Evolutionary conservation across 129 eudicot species (phyloP), one percentile per base, ranked within the genome.

Genomic region (Silybum marianum): DNA sequence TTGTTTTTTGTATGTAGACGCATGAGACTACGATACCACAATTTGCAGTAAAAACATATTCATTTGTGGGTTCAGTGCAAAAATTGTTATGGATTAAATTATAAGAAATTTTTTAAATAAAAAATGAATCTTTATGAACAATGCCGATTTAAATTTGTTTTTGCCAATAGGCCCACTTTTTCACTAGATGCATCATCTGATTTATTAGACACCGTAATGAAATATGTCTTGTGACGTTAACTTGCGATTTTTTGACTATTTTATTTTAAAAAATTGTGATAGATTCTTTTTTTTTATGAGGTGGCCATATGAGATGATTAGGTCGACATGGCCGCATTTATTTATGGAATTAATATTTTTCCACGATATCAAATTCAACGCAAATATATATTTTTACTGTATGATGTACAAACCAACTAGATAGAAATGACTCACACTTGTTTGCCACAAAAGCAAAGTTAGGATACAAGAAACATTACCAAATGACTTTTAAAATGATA

Each of bases 391-490:
- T 58, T 58, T 18, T 7, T n/a, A 18, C 23, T 6, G 66, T 58
- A n/a, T 58, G 18, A 58, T 58, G 9, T 58, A 58, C 66, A 58
- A 58, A 58, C 9, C 66, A 58, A 58, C 67, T 23, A 48, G 30
- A 69, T 36, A 28, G 10, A 76, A 69, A 69, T 39, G 42, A 48
- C 40, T 11, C 76, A 69, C 74, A 32, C 26, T 6, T 32, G 74
- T 74, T 66, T 66, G 8, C 11, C 39, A 80, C 18, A 26, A 23
- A 73, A 12, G 23, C 62, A 22, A 74, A 75, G 32, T 60, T 26
- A 82, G 19, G 65, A 68, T 69, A 76, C 85, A 71, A 70, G 81
- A 76, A 28, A 25, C 25, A 60, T 19, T 60, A 70, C 28, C 25
- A 36, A 82, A 16, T 11, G 36, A 72, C 75, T 12, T 66, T 28